These are phyloP conservation scores for Diaporthe humulicola DNA, from an alignment of 2,329 filamentous ascomycete genomes.

Conservation along the genomic window DNA sequence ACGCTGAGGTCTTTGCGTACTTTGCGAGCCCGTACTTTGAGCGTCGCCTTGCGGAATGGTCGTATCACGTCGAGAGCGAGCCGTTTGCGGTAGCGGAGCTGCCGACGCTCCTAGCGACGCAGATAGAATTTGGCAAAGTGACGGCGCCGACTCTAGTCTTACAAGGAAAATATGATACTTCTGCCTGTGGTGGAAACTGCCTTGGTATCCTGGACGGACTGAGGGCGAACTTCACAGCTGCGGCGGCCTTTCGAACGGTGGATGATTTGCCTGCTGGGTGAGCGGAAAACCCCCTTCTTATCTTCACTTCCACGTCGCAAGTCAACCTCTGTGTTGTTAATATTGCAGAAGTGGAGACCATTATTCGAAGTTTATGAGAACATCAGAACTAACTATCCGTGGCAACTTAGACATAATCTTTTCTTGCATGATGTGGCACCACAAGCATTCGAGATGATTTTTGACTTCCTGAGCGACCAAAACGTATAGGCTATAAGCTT, in stretches of 20 bases:
- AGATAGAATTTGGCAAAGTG: constrained; percentile 42
- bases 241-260: constrained; percentile 44
- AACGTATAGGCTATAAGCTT: background rate
- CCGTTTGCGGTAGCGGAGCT: constrained; percentile 48
- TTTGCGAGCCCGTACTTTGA: constrained; percentile 46
- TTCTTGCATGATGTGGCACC: constrained; percentile 48
- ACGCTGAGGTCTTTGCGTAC: constrained; percentile 47
- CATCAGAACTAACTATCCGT: background rate
- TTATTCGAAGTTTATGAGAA: too few relatives aligned
- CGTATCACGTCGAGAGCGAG: constrained; percentile 45
- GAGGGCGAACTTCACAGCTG: constrained; percentile 41
- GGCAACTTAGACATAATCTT: constrained; percentile 45
- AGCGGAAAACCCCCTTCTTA: constrained; percentile 30
- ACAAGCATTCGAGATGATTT: constrained; percentile 44
- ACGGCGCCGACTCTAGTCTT: constrained; percentile 45
- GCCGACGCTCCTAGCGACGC: constrained; percentile 46
- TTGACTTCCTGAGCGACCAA: constrained; percentile 46
- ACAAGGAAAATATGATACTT: constrained; percentile 48
- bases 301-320: background rate
- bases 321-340: too few relatives aligned
- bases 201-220: constrained; percentile 43
- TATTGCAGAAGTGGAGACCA: background rate
- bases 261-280: constrained; percentile 48
- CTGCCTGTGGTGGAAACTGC: constrained; percentile 49
- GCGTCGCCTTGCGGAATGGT: constrained; percentile 47